Conservation (phyloP, 73 alveolate genomes). For the Tetrahymena thermophila region DNA sequence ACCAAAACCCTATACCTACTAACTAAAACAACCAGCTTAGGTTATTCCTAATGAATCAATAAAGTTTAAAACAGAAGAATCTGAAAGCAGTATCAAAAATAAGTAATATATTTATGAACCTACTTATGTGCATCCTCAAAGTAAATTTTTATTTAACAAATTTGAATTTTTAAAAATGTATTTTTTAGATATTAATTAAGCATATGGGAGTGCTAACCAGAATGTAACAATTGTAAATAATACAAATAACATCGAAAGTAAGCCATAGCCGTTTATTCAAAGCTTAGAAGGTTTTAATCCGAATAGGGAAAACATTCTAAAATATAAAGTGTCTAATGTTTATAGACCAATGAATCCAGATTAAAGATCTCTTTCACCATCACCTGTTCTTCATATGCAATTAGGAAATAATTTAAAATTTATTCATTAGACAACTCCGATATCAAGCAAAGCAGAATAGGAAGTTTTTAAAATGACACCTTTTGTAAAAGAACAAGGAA, state of each 20-base stretch:
- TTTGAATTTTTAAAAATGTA: too few species aligned
- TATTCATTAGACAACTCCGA: neutral
- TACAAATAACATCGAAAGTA: neutral
- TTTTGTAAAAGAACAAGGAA: neutral
- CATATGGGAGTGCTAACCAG: neutral
- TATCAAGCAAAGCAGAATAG: neutral
- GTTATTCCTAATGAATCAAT: neutral
- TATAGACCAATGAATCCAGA: neutral
- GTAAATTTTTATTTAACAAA: neutral
- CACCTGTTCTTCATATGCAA: neutral
- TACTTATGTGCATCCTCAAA: neutral
- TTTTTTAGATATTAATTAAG: neutral
- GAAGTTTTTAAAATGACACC: neutral
- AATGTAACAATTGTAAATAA: too few species aligned
- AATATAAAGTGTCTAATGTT: neutral
- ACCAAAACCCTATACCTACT: neutral
- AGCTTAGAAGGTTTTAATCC: neutral
- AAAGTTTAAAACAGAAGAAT: neutral
- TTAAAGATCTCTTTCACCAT: neutral
- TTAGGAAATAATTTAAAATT: neutral
- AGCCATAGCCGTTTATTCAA: neutral
- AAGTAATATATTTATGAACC: neutral
- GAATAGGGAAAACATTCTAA: neutral
- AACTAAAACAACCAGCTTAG: neutral
- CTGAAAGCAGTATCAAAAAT: neutral